Base-by-base conservation (phyloP, 257 asterid species). In the Scutellaria minor region DNA sequence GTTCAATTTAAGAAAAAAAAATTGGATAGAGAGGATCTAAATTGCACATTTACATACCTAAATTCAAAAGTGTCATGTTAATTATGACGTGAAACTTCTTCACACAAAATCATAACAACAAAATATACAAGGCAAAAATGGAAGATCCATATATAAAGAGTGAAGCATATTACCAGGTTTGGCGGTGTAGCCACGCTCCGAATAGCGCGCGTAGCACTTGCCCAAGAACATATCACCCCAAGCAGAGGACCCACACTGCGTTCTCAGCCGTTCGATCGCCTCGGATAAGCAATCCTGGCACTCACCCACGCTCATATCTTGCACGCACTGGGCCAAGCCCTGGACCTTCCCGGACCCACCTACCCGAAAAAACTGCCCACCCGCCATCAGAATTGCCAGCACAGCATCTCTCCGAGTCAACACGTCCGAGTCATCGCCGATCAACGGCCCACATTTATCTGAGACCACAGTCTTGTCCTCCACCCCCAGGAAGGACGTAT, bases 191-290 rank as follows among this genome's bases (percentile, higher is more conserved):
- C 91, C 97, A 82, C 85, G 82, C 87, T 81, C 96, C 73, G 96
- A 81, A 71, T 70, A 91, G 45, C 98, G 84, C 82, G 96, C 98
- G 81, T 94, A 91, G 91, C 99, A 94, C 72, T 94, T 94, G 0
- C 76, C 89, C 69, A 87, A 63, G 80, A 85, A 94, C 96, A 90
- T 81, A 46, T 94, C 95, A 47, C 97, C 99, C 90, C 89, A 88
- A 0, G 89, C 46, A 0, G 97, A 75, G 24, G 86, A 67, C 24
- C 87, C 95, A 74, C 99, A 94, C 86, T 82, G 86, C 31, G 58
- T 77, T 63, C 50, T 85, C 78, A 94, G 58, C 83, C 94, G 93
- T 81, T 79, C 81, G 81, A 85, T 85, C 12, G 98, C 98, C 48
- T 84, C 97, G 47, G 89, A 44, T 22, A 91, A 45, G 56, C 99